A percentile compares a stretch with the other conserved stretches of the same genome.
phyloP scores from a whole-genome alignment of 2,329 filamentous ascomycete genomes.

The Penicillium sp. region DNA sequence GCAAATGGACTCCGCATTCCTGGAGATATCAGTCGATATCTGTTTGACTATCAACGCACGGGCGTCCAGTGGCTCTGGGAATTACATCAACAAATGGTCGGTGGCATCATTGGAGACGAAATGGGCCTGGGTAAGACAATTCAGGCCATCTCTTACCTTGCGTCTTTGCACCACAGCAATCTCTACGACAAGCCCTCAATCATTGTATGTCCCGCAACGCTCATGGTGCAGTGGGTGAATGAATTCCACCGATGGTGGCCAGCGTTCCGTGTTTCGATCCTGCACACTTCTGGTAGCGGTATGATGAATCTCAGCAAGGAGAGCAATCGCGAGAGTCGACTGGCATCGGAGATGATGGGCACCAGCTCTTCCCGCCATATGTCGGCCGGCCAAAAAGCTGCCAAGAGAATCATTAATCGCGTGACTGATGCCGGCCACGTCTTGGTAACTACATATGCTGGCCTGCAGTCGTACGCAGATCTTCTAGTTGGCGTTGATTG shows the following conservation, averaged over 20 bases:
- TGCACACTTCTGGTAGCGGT: conserved; percentile 92
- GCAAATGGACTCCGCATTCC: conserved; percentile 76
- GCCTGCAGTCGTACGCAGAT: conserved; percentile 87
- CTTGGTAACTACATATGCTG: conserved; percentile 91
- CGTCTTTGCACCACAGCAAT: conserved; percentile 87
- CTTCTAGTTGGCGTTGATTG: conserved; percentile 79
- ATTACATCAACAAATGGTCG: conserved; percentile 82
- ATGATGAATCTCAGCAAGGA: conserved; percentile 77
- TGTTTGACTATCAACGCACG: conserved; percentile 97
- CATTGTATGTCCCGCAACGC: conserved; percentile 88
- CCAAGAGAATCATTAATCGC: conserved; percentile 75
- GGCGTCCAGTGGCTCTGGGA: conserved; percentile 96
- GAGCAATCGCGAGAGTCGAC: conserved; percentile 59
- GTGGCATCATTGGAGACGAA: conserved; percentile 93
- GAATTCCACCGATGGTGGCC: conserved; percentile 99
- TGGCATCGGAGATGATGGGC: conserved; percentile 58
- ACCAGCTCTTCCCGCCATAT: conserved; percentile 37
- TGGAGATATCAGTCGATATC: conserved; percentile 84
- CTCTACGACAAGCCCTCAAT: conserved; percentile 81
- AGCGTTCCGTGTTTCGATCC: conserved; percentile 89
- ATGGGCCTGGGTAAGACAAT: conserved; percentile 99
- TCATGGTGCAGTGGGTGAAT: conserved; percentile 96
- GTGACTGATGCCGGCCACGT: conserved; percentile 86
- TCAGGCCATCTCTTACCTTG: conserved; percentile 76
- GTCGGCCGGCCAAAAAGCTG: conserved; percentile 62